Base-by-base conservation (phyloP, 179 eudicot species). In the Corrigiola litoralis region DNA sequence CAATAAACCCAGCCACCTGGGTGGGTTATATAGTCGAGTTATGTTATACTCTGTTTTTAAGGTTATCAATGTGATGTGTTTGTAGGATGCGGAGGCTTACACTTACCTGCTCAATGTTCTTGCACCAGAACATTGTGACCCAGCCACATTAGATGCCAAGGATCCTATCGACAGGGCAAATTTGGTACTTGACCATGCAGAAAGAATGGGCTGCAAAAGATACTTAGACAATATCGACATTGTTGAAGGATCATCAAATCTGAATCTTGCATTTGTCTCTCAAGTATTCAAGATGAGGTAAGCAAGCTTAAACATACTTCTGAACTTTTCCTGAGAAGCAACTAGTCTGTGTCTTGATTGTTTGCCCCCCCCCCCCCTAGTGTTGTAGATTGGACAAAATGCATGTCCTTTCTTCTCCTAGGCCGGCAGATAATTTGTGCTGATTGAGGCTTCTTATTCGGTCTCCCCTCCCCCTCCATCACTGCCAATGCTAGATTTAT, bases 141-240 rank as follows among this genome's bases (percentile, higher is more conserved):
- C 96, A 69, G 84, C 78, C 49, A 86, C 96, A 32, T 76, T 86
- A 69, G 90, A 82, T 69, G 78, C 81, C 10, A 72, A 82, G 69
- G 92, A 89, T 72, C 88, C 88, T n/a, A 41, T 50, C 44, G 89
- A 81, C 52, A 75, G 92, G 75, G 92, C 96, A 47, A 80, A 82
- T 65, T 71, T 84, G 85, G 88, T 89, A 58, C 89, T 91, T 69
- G 96, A 88, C 45, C 97, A 91, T 80, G 97, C 97, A 48, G 96
- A 88, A 76, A 85, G 79, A 78, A 88, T 91, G 91, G 94, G 92
- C 46, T 91, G 97, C 78, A 86, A 88, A 75, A 75, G 91, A 85
- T 91, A 91, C 68, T 72, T 91, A 50, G 72, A 81, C 45, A 68
- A 87, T 20, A 80, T 71, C 67, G 97, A 91, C 79, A 86, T 91